Percentiles rank a stretch among this genome's conserved stretches.
Evolutionary conservation across 371 early-diverging fungal genomes (phyloP).

Genomic region (Polyrhizophydium stewartii): DNA sequence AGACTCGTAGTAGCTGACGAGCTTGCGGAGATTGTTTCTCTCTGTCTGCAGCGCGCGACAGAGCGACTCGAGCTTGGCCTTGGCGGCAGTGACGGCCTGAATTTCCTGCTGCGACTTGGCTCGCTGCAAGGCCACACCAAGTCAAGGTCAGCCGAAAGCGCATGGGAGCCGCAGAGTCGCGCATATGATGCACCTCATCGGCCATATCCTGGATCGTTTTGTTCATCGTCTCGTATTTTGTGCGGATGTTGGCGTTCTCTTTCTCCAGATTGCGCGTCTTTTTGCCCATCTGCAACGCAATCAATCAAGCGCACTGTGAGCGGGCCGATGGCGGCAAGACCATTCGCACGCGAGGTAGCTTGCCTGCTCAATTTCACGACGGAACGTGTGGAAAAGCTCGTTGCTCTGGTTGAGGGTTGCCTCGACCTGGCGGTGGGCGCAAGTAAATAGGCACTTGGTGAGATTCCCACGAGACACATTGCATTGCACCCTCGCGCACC

Average conservation of each 20-base stretch:
- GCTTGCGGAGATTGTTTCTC: constrained; percentile 16
- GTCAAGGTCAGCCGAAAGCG: too few relatives aligned
- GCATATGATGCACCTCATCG: too few relatives aligned
- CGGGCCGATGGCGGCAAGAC: constrained; percentile 1
- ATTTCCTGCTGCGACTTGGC: constrained; percentile 35
- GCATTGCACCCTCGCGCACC: background rate
- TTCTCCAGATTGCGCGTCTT: constrained; percentile 52
- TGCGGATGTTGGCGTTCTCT: constrained; percentile 42
- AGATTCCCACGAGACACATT: background rate
- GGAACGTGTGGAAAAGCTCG: constrained; percentile 53
- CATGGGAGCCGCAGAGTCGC: too few relatives aligned
- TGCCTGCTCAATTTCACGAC: constrained; percentile 59
- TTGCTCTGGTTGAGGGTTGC: constrained; percentile 60
- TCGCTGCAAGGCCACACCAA: too few relatives aligned
- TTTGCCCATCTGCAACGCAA: constrained; percentile 41
- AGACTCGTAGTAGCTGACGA: too few relatives aligned
- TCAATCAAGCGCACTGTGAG: background rate
- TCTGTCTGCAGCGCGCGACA: constrained; percentile 50
- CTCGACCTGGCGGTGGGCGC: constrained; percentile 48
- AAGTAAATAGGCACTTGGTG: background rate
- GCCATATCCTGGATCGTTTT: constrained; percentile 53
- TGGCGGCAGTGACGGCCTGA: constrained; percentile 36
- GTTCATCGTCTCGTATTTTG: constrained; percentile 52
- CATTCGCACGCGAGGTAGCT: too few relatives aligned
- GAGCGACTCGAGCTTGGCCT: constrained; percentile 46